Conservation (phyloP, 2,329 filamentous ascomycete genomes). For the Cercospora beticola region DNA sequence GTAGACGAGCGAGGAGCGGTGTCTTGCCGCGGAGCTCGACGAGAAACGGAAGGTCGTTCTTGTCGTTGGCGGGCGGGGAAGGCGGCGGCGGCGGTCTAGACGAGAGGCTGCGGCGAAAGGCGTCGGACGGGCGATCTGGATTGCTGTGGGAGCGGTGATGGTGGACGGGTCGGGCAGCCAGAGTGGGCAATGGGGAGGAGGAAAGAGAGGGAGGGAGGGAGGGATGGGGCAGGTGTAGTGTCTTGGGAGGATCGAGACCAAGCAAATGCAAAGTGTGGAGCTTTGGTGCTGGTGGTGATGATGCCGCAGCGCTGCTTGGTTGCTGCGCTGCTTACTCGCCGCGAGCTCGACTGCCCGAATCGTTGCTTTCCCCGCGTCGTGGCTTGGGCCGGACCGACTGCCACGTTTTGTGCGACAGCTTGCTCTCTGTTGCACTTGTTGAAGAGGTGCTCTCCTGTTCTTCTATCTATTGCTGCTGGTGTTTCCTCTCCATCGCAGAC, state of each 20-base stretch:
- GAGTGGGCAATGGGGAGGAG: conserved; percentile 8
- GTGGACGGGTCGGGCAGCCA: conserved; percentile 13
- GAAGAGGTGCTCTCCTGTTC: background rate
- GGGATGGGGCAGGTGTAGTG: background rate
- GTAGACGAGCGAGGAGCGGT: conserved; percentile 15
- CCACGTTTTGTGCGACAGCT: background rate
- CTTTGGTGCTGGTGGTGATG: conserved; percentile 4
- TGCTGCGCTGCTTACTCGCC: background rate
- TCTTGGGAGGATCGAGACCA: background rate
- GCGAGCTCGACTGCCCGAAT: background rate
- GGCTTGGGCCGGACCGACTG: background rate
- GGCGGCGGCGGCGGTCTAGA: conserved; percentile 14
- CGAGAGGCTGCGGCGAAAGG: conserved; percentile 21
- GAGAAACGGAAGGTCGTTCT: conserved; percentile 34
- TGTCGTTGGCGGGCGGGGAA: conserved; percentile 10
- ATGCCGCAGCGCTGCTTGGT: conserved; percentile 2
- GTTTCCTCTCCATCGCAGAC: background rate
- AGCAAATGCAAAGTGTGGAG: conserved; percentile 9
- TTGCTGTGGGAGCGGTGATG: conserved; percentile 26
- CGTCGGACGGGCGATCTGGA: conserved; percentile 24
- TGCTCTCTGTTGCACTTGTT: background rate
- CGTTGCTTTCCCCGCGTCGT: conserved; percentile 4
- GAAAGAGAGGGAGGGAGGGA: background rate
- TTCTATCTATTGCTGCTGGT: background rate
- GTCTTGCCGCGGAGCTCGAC: conserved; percentile 30